These are phyloP conservation scores for Sporothrix curviconia DNA, from an alignment of 2,329 filamentous ascomycete species.

Conservation along the genomic window DNA sequence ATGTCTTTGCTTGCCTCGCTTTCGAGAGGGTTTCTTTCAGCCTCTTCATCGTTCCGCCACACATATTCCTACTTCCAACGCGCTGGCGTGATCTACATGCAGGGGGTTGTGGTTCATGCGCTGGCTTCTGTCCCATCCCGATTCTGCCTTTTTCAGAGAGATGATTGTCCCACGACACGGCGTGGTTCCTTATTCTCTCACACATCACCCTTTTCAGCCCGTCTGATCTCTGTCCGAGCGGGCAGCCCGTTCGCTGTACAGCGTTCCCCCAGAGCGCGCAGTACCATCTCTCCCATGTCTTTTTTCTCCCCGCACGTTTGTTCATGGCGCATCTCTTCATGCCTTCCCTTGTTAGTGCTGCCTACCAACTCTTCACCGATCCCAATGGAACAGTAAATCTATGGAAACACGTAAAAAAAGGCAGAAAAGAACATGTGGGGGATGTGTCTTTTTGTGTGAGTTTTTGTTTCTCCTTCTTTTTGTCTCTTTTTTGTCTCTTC, in stretches of 20 bases:
- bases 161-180: neutral
- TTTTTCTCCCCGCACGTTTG: neutral
- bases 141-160: neutral
- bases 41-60: neutral
- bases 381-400: neutral
- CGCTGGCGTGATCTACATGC: neutral
- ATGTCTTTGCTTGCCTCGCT: neutral
- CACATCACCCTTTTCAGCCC: neutral
- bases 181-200: neutral
- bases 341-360: neutral
- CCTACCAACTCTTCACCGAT: neutral
- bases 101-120: neutral
- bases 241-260: neutral
- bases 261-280: too few species aligned
- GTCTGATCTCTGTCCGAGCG: slow-evolving; percentile 4
- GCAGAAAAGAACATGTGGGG: neutral
- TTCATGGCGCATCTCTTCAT: neutral
- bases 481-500: neutral
- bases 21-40: neutral
- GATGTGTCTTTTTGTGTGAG: neutral
- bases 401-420: too few species aligned
- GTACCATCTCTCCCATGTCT: neutral
- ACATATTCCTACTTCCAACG: neutral
- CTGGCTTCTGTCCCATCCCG: neutral
- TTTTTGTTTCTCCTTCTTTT: neutral